phyloP scores from a whole-genome alignment of 768 basidiomycete genomes.

The Gloeostereum incarnatum region DNA sequence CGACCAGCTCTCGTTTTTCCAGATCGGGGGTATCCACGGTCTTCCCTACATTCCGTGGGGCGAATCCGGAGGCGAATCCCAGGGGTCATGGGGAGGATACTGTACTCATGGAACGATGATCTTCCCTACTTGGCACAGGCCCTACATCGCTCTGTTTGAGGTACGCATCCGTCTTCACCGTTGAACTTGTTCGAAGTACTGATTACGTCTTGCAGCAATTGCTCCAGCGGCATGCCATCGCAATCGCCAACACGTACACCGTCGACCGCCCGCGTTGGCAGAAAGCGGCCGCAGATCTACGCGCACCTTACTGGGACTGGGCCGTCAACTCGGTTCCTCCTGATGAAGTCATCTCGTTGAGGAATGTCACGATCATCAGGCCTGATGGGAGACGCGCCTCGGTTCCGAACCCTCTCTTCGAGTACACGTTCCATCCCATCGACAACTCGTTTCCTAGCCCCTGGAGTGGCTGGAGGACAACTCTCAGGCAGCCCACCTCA shows the following conservation, averaged over 20 bases:
- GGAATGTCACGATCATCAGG: too few relatives aligned
- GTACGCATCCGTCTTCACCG: slow-evolving; percentile 21
- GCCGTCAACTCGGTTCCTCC: slow-evolving; percentile 28
- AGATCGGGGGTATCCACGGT: slow-evolving; percentile 44
- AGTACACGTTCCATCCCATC: slow-evolving; percentile 25
- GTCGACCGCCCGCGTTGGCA: slow-evolving; percentile 20
- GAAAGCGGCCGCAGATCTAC: slow-evolving; percentile 22
- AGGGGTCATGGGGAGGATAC: slow-evolving; percentile 31
- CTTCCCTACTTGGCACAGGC: slow-evolving; percentile 50
- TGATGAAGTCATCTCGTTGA: slow-evolving; percentile 23
- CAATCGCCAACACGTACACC: slow-evolving; percentile 32
- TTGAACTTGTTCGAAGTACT: not conserved
- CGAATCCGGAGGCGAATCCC: slow-evolving; percentile 19
- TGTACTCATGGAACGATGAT: slow-evolving; percentile 45
- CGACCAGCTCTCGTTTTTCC: slow-evolving; percentile 28
- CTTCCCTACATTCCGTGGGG: slow-evolving; percentile 36
- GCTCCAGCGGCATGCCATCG: slow-evolving; percentile 26
- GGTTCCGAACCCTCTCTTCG: slow-evolving; percentile 20
- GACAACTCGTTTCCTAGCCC: slow-evolving; percentile 20
- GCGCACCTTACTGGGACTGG: slow-evolving; percentile 47
- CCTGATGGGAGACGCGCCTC: too few relatives aligned
- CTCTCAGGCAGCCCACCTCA: slow-evolving; percentile 22
- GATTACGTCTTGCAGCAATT: slow-evolving; percentile 28
- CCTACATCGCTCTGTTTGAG: slow-evolving; percentile 41
- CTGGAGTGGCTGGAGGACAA: slow-evolving; percentile 21